Base-by-base conservation (phyloP, 2,329 filamentous ascomycete species). In the Penicillium hesseltinei region DNA sequence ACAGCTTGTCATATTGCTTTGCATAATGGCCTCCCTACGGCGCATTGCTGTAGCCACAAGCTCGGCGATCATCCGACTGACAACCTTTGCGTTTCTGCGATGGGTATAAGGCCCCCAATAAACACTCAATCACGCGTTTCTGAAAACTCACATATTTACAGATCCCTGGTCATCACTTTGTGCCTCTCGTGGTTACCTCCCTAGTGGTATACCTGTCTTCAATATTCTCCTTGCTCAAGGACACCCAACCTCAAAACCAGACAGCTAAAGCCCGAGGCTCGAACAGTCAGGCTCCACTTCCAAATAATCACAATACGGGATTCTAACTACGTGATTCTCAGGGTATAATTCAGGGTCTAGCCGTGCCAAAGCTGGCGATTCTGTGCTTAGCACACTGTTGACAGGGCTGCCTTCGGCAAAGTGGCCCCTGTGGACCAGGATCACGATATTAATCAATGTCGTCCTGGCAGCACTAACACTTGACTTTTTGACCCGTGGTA, bases 401-500 rank as follows among this genome's bases (percentile, higher is more conserved):
- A 85, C 85, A 3, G 94, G 94, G 4, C 77, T 88, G 0, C 93
- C 94, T 1, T 91, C 86, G 65, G 84, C 88, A 7, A 82, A 80
- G n/a, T 91, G 86, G 51, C 77, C 84, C 13, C 66, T 87, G 23
- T 81, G 87, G 65, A 93, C 90, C 21, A 75, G 84, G 46, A 64
- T 86, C 27, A 90, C 89, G 0, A 84, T 92, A 51, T 74, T 87
- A 29, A 82, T 94, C 71, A 97, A 97, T 71, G 69, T 86, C 19
- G 75, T 82, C 3, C 78, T 94, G 40, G 81, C 91, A 6, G 78
- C 84, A 9, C 84, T 93, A 74, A 84, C 88, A 0, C 81, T 88
- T 27, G 94, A 99, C 72, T 84, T 92, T 39, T 81, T 96, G 15
- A 92, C 90, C 69, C 85, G 89, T 21, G 88, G 89, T 2, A 84